Percentiles rank a stretch among this genome's conserved stretches.
These are phyloP conservation scores for Ascocoryne sarcoides DNA, from an alignment of 2,329 filamentous ascomycete species.

Conservation along the genomic window DNA sequence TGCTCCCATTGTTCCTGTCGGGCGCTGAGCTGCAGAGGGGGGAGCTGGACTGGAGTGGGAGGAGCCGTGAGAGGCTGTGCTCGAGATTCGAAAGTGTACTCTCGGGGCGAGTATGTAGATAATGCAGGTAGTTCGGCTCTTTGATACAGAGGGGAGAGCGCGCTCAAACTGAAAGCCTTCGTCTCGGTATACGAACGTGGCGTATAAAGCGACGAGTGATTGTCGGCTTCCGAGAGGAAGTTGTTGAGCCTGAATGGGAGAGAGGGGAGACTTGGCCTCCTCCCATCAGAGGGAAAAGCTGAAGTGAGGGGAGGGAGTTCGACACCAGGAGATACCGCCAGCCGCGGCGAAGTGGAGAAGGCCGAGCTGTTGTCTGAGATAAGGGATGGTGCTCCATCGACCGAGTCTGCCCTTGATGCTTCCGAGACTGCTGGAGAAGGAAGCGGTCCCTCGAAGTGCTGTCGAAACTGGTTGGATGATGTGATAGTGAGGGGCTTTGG, in stretches of 20 bases:
- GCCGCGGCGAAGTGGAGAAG: constrained; percentile 48
- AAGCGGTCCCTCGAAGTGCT: constrained; percentile 43
- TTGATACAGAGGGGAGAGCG: constrained; percentile 11
- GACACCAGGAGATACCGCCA: constrained; percentile 23
- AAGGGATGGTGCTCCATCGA: constrained; percentile 57
- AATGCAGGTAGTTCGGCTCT: constrained; percentile 6
- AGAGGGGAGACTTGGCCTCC: constrained; percentile 25
- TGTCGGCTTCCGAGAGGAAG: constrained; percentile 21
- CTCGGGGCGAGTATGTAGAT: constrained; percentile 10
- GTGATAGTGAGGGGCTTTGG: constrained; percentile 14
- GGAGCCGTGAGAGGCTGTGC: constrained; percentile 22
- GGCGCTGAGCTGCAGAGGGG: constrained; percentile 20
- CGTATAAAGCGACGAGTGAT: constrained; percentile 13
- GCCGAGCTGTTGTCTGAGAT: constrained; percentile 61
- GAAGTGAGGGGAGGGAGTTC: constrained; percentile 25
- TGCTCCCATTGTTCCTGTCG: constrained; percentile 9
- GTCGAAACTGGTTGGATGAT: constrained; percentile 1
- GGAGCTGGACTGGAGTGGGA: constrained; percentile 25
- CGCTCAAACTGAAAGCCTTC: constrained; percentile 10
- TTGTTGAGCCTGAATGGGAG: constrained; percentile 19
- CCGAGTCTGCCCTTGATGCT: constrained; percentile 45
- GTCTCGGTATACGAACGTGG: constrained; percentile 16
- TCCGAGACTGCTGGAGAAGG: constrained; percentile 58
- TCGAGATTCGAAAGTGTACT: constrained; percentile 15
- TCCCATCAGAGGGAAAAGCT: not conserved